Evolutionary conservation across 2,329 filamentous ascomycete species (phyloP).

Genomic region (Nothophoma quercina): DNA sequence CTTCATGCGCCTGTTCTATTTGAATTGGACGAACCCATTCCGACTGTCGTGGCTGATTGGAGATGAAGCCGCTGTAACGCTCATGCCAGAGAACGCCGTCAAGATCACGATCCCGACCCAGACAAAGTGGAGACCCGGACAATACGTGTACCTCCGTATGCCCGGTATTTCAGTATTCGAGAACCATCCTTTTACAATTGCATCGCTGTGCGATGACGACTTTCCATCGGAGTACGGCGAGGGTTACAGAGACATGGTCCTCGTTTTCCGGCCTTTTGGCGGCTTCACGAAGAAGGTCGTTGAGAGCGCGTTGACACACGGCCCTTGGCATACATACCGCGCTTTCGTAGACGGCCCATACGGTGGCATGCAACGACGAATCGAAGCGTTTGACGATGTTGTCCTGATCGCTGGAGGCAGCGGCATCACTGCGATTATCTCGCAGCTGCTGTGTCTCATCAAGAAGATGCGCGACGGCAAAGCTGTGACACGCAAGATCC

Average conservation of each 20-base stretch:
- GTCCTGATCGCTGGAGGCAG: slow-evolving; percentile 93
- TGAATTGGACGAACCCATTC: slow-evolving; percentile 89
- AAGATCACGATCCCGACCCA: slow-evolving; percentile 95
- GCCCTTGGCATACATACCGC: slow-evolving; percentile 89
- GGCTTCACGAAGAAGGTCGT: slow-evolving; percentile 89
- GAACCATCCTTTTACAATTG: slow-evolving; percentile 95
- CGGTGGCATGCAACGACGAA: slow-evolving; percentile 87
- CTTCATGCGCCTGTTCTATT: slow-evolving; percentile 76
- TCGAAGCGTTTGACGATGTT: slow-evolving; percentile 92
- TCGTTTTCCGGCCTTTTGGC: slow-evolving; percentile 90
- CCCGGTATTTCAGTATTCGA: slow-evolving; percentile 89
- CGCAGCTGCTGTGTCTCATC: slow-evolving; percentile 90
- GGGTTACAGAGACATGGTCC: slow-evolving; percentile 83
- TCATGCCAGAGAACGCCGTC: slow-evolving; percentile 92
- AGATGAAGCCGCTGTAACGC: slow-evolving; percentile 87
- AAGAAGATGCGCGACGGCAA: slow-evolving; percentile 96
- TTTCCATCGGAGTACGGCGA: slow-evolving; percentile 93
- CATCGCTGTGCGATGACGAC: slow-evolving; percentile 89
- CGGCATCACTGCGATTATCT: slow-evolving; percentile 91
- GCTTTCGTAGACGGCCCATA: slow-evolving; percentile 95
- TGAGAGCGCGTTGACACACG: slow-evolving; percentile 82
- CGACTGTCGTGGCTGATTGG: slow-evolving; percentile 83
- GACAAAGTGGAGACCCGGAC: slow-evolving; percentile 90
- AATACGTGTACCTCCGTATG: slow-evolving; percentile 95
- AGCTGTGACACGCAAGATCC: slow-evolving; percentile 87